Percentiles rank a stretch among this genome's conserved stretches.
These are phyloP conservation scores for Rhinocladiella similis DNA, from an alignment of 2,329 filamentous ascomycete species.

Conservation along the genomic window DNA sequence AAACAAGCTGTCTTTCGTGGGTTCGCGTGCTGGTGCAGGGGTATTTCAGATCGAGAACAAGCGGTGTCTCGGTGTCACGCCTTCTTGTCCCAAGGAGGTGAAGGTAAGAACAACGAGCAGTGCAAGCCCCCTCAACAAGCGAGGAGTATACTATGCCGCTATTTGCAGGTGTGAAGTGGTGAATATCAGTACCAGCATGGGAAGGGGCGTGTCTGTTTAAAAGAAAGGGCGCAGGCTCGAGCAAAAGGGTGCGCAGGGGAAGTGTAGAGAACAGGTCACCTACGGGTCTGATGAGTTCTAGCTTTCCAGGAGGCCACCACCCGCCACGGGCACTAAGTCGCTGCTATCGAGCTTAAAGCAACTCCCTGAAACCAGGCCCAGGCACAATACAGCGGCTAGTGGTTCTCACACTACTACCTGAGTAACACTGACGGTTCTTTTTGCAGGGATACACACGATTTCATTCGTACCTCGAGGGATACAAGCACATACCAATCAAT, in stretches of 20 bases:
- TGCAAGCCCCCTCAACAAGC: not conserved
- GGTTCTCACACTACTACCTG: conserved; percentile 23
- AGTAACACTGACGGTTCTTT: not conserved
- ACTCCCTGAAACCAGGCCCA: not conserved
- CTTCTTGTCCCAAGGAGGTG: not conserved
- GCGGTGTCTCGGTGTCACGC: not conserved
- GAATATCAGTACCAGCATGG: not conserved
- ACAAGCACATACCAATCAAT: not conserved
- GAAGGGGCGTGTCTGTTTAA: not conserved
- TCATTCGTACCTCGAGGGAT: not conserved
- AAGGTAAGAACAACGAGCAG: not conserved
- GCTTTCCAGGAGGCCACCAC: not conserved
- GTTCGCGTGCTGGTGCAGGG: not conserved
- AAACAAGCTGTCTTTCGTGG: not conserved
- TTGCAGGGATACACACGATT: not conserved
- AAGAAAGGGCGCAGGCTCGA: not conserved
- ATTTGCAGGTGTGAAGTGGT: not conserved
- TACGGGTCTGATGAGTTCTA: not conserved
- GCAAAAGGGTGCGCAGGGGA: not conserved
- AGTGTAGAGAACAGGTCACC: not conserved
- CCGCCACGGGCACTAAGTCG: not conserved
- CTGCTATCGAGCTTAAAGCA: not conserved
- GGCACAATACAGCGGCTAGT: conserved; percentile 1
- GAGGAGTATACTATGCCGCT: not conserved
- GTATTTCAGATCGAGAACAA: not conserved